A percentile compares a stretch with the other conserved stretches of the same genome.
Conservation (phyloP, 169 alveolate genomes). For the Amoebophrya sp. region DNA sequence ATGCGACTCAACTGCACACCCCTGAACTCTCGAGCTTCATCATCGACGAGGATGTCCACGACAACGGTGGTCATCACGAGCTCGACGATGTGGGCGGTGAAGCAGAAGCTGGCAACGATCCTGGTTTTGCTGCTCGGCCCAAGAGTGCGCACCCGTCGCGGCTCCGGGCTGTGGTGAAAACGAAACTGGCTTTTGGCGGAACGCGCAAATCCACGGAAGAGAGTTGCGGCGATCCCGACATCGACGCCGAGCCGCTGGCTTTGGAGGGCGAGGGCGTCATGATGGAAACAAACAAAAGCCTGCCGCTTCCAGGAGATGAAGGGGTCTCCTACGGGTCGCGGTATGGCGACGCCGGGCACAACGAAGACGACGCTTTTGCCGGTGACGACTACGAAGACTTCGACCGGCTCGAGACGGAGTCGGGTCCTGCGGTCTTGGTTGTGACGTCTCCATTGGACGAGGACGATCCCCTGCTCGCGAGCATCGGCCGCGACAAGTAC, state of each 20-base stretch:
- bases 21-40: too few relatives aligned
- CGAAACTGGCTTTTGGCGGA: neutral
- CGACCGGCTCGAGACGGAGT: neutral
- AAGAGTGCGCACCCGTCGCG: neutral
- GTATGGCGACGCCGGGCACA: neutral
- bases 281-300: neutral
- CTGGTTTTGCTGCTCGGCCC: neutral
- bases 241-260: neutral
- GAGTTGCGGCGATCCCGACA: neutral
- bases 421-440: neutral
- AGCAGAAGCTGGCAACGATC: too few relatives aligned
- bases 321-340: neutral
- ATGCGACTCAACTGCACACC: too few relatives aligned
- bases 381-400: neutral
- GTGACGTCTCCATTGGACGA: neutral
- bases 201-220: too few relatives aligned
- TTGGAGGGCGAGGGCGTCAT: neutral
- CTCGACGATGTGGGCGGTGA: neutral
- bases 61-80: neutral
- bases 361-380: neutral
- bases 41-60: neutral
- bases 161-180: neutral
- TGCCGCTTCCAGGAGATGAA: neutral
- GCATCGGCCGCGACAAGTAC: neutral
- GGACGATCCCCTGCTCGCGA: neutral